These are phyloP conservation scores for Onygena corvina DNA, from an alignment of 2,329 filamentous ascomycete species.

Conservation along the genomic window DNA sequence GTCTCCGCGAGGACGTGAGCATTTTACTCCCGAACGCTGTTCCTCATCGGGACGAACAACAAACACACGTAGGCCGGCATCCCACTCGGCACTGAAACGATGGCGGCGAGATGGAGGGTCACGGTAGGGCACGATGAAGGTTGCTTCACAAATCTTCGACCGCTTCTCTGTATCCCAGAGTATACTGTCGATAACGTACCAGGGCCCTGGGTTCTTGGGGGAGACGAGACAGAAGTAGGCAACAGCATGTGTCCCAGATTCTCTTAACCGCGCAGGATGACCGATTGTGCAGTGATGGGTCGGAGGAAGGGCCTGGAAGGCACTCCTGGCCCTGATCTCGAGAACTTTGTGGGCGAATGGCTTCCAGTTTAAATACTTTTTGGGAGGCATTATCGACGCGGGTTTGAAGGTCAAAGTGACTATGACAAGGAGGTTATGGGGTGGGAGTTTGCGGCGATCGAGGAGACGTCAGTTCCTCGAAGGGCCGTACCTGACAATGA, in stretches of 20 bases:
- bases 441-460: not conserved
- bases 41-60: conserved; percentile 5
- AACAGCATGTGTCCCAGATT: not conserved
- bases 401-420: not conserved
- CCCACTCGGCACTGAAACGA: conserved; percentile 8
- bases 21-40: not conserved
- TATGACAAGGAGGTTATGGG: not conserved
- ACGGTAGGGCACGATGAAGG: conserved; percentile 12
- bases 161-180: conserved; percentile 10
- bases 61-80: conserved; percentile 6
- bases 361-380: conserved; percentile 9
- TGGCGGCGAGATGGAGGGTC: not conserved
- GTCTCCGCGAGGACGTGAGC: not conserved
- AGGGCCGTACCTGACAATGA: not conserved
- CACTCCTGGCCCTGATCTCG: conserved; percentile 4
- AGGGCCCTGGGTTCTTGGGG: conserved; percentile 5
- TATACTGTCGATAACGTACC: conserved; percentile 8
- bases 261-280: conserved; percentile 10
- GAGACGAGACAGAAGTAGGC: conserved; percentile 8
- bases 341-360: conserved; percentile 8
- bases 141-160: conserved; percentile 5
- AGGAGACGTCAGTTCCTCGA: not conserved
- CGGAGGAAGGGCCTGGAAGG: conserved; percentile 10
- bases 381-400: not conserved
- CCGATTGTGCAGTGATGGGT: conserved; percentile 8